Percentiles rank a stretch among this genome's conserved stretches.
phyloP scores from a whole-genome alignment of 192 early-diverging fungal species.

The Mortierella claussenii region DNA sequence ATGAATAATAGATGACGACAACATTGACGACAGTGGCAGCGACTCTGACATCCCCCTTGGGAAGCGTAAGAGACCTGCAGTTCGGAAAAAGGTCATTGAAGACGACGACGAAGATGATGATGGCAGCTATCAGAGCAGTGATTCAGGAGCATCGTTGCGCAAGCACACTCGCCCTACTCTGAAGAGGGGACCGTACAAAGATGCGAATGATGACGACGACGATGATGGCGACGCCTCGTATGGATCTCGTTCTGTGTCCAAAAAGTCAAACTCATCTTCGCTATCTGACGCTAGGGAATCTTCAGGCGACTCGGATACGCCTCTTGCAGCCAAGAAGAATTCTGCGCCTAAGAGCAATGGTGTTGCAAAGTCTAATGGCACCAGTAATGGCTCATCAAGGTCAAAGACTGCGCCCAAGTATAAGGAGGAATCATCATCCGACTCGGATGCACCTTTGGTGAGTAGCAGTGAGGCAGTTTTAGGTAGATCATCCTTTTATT shows the following conservation, averaged over 20 bases:
- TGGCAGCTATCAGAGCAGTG: conserved; percentile 27
- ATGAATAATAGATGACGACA: conserved; percentile 27
- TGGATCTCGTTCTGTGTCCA: not conserved
- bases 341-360: conserved; percentile 12
- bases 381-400: conserved; percentile 16
- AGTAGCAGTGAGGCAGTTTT: too few species aligned
- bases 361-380: conserved; percentile 17
- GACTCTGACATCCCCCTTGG: conserved; percentile 61
- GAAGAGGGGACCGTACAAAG: conserved; percentile 25
- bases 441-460: conserved; percentile 57
- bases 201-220: conserved; percentile 15
- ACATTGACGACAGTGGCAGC: conserved; percentile 36
- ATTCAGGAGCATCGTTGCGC: conserved; percentile 2
- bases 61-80: conserved; percentile 42
- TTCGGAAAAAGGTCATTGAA: conserved; percentile 38
- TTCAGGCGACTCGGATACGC: conserved; percentile 44
- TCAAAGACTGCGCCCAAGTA: conserved; percentile 27
- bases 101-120: conserved; percentile 47
- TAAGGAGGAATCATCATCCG: conserved; percentile 52
- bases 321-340: conserved; percentile 31
- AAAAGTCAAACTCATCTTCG: conserved; percentile 21
- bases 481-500: too few species aligned
- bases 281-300: conserved; percentile 14
- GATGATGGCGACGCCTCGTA: conserved; percentile 1
- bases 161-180: conserved; percentile 25